Percentiles rank a stretch among this genome's conserved stretches.
Conservation (phyloP, 1,284 basidiomycete species). For the Pascua guehoae region DNA sequence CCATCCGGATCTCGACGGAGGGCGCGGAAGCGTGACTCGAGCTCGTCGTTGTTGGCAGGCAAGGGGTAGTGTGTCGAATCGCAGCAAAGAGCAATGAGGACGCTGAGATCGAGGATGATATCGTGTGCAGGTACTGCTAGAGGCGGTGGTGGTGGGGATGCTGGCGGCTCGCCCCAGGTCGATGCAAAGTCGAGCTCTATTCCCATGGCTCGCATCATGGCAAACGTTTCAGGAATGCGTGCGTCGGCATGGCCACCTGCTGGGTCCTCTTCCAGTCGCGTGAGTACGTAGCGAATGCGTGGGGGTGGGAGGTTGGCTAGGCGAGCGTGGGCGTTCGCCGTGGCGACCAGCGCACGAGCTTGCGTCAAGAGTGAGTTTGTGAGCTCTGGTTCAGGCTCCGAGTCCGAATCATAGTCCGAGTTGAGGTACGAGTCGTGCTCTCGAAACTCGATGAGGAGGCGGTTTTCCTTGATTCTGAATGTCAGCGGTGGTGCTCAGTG, state of each 20-base stretch:
- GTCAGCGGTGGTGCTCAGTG: neutral
- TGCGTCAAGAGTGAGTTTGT: conserved; percentile 56
- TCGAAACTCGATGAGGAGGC: conserved; percentile 71
- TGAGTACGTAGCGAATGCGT: conserved; percentile 62
- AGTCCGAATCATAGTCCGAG: conserved; percentile 41
- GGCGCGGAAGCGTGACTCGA: conserved; percentile 58
- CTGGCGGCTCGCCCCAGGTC: neutral
- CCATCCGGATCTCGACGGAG: neutral
- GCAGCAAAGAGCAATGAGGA: conserved; percentile 75
- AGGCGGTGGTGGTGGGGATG: neutral
- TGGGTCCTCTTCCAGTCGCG: conserved; percentile 57
- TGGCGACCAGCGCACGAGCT: conserved; percentile 54
- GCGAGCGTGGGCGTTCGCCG: conserved; percentile 56
- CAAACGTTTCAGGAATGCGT: conserved; percentile 62
- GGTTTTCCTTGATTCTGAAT: conserved; percentile 66
- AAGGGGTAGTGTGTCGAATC: conserved; percentile 72
- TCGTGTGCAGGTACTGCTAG: conserved; percentile 22
- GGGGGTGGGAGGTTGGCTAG: conserved; percentile 31
- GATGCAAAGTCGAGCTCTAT: conserved; percentile 53
- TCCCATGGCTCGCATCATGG: conserved; percentile 59
- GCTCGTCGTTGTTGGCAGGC: conserved; percentile 56
- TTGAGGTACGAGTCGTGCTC: conserved; percentile 76
- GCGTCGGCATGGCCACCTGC: conserved; percentile 51
- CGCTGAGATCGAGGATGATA: conserved; percentile 74
- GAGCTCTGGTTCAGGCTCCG: conserved; percentile 10